Conservation (phyloP, 805 yeast genomes). For the Ogataea philodendri region DNA sequence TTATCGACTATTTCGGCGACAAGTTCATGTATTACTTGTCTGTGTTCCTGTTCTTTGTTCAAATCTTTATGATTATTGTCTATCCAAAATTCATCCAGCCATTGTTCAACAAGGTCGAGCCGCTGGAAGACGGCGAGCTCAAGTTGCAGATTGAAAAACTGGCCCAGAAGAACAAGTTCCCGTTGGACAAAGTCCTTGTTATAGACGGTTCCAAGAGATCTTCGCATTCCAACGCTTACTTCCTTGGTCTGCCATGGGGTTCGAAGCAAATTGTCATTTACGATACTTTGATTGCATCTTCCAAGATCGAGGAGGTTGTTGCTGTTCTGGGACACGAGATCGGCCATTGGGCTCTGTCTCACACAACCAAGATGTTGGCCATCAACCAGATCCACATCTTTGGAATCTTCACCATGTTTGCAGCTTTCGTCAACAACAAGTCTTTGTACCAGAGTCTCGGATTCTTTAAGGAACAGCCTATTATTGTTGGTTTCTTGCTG, state of each 20-base stretch:
- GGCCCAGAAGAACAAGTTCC: conserved; percentile 76
- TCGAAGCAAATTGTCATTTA: conserved; percentile 90
- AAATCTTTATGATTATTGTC: conserved; percentile 69
- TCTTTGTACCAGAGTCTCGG: conserved; percentile 82
- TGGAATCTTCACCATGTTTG: conserved; percentile 66
- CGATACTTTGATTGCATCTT: conserved; percentile 85
- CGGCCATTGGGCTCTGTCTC: conserved; percentile 96
- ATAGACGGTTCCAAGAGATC: conserved; percentile 97
- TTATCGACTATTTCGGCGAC: conserved; percentile 77
- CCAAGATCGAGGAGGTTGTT: conserved; percentile 74
- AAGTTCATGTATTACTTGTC: conserved; percentile 79
- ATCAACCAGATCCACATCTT: conserved; percentile 65
- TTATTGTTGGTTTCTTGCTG: conserved; percentile 75
- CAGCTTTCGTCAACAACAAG: conserved; percentile 74
- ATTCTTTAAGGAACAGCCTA: conserved; percentile 63
- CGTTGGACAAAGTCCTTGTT: conserved; percentile 79
- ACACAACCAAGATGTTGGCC: conserved; percentile 72
- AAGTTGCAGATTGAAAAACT: conserved; percentile 76
- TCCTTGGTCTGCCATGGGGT: conserved; percentile 91
- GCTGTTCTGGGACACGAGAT: conserved; percentile 98
- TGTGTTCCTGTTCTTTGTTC: conserved; percentile 66
- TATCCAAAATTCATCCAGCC: conserved; percentile 90
- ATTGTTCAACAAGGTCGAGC: conserved; percentile 84
- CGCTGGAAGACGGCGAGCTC: conserved; percentile 87
- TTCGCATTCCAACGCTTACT: conserved; percentile 95